These are phyloP conservation scores for Suhomyces chickasaworum DNA, from an alignment of 1,139 yeast species.

Conservation along the genomic window DNA sequence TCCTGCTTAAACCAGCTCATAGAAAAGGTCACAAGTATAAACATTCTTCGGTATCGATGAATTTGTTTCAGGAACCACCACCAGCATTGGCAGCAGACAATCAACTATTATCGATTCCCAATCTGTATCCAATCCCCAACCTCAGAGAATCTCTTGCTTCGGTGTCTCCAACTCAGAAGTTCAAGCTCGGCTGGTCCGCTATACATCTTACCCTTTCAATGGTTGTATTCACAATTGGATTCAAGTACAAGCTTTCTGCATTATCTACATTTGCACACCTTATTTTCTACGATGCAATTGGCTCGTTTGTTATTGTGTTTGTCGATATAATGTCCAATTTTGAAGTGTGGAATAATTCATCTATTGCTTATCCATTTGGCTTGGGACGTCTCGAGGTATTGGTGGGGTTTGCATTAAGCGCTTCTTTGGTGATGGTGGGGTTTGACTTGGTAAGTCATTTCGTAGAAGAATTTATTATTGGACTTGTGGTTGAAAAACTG, in stretches of 20 bases:
- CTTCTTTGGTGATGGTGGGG: conserved; percentile 87
- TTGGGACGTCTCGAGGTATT: conserved; percentile 84
- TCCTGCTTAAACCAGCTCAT: conserved; percentile 59
- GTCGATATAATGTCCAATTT: conserved; percentile 86
- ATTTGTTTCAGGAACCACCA: conserved; percentile 91
- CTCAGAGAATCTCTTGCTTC: conserved; percentile 60
- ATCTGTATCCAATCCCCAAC: conserved; percentile 79
- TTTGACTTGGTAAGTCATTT: conserved; percentile 85
- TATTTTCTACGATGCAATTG: conserved; percentile 82
- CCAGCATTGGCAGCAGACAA: conserved; percentile 40
- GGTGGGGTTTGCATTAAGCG: conserved; percentile 83
- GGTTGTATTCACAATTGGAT: conserved; percentile 62
- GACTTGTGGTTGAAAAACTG: conserved; percentile 44
- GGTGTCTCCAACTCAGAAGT: conserved; percentile 53
- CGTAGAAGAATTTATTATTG: conserved; percentile 68
- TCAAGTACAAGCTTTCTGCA: conserved; percentile 57
- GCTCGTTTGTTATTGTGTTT: conserved; percentile 66
- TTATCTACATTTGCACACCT: conserved; percentile 84
- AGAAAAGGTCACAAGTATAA: conserved; percentile 94
- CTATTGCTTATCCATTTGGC: conserved; percentile 88
- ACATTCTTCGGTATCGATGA: conserved; percentile 96
- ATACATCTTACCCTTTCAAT: conserved; percentile 60
- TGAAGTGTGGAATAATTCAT: conserved; percentile 87
- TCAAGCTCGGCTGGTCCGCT: conserved; percentile 65
- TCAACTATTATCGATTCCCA: conserved; percentile 72